Evolutionary conservation across 2,329 filamentous ascomycete genomes (phyloP), one percentile per base, ranked within the genome.

Genomic region (Ophidiomyces ophidiicola): DNA sequence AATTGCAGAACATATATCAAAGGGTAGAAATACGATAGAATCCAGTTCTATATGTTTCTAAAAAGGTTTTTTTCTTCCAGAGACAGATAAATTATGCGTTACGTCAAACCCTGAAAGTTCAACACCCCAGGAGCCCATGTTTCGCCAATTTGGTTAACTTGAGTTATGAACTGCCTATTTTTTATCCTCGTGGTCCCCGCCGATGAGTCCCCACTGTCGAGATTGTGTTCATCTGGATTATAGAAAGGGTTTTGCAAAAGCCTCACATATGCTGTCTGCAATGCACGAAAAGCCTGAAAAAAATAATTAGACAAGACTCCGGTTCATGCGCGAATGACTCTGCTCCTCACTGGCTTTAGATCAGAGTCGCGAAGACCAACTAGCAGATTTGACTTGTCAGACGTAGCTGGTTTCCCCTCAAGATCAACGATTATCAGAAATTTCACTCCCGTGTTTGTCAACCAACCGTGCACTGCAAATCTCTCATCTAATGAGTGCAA

Each of bases 191-290:
- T 72, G 15, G 12, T 39, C 3, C 12, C 15, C 4, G 12, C 8
- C 46, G 72, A 72, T 10, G 25, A 2, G 12, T 42, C 31, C 11
- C 12, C 23, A 18, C 21, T 14, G 25, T 28, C 20, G 14, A 19
- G 18, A 36, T 23, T 23, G 58, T 87, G 78, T 52, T 88, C 82
- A 55, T 94, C 86, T 6, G 88, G 88, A 32, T 81, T 78, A 60
- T 87, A 96, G 62, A 98, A 98, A 0, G 88, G 88, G 54, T 98
- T 96, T 61, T 94, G 81, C 48, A 96, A 65, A 36, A 98, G 66
- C 45, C 76, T 69, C 42, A 96, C 82, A 53, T 94, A 98, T 20
- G 88, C 86, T n/a, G 74, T 79, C 64, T 96, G 90, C 62, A 98
- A 75, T 19, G 87, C 86, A 56, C 80, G 76, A 56, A 98, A 98